phyloP scores from a whole-genome alignment of 805 yeast species.

The Ogataea polymorpha region DNA sequence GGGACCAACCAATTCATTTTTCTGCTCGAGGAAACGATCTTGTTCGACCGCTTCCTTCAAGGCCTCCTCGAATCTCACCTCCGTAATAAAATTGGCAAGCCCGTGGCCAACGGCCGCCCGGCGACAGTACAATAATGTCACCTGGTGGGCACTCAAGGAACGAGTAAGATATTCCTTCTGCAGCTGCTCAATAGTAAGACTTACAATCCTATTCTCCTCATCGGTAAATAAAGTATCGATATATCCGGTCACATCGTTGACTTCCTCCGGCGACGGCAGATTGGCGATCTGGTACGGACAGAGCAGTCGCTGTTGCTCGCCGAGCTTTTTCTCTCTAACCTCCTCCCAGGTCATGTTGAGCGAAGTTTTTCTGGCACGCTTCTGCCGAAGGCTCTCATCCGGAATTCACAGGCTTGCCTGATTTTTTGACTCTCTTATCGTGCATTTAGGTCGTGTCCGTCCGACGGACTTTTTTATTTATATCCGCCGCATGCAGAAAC shows the following conservation, averaged over 20 bases:
- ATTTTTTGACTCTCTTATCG: not conserved
- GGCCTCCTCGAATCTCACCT: slow-evolving; percentile 56
- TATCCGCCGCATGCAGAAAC: slow-evolving; percentile 24
- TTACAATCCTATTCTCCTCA: slow-evolving; percentile 40
- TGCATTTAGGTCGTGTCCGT: not conserved
- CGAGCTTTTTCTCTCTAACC: slow-evolving; percentile 5
- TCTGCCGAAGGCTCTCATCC: not conserved
- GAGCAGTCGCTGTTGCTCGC: not conserved
- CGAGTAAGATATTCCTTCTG: slow-evolving; percentile 17
- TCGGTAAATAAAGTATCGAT: slow-evolving; percentile 31
- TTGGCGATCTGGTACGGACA: not conserved
- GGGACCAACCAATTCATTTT: slow-evolving; percentile 55
- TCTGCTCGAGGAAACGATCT: slow-evolving; percentile 46
- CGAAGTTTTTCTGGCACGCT: not conserved
- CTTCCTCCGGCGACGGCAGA: slow-evolving; percentile 6
- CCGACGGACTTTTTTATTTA: slow-evolving; percentile 2
- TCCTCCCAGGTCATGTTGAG: slow-evolving; percentile 9
- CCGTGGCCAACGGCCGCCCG: slow-evolving; percentile 59
- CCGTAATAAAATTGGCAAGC: slow-evolving; percentile 39
- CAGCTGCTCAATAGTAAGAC: slow-evolving; percentile 6
- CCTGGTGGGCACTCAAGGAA: slow-evolving; percentile 41
- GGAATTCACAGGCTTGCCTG: slow-evolving; percentile 3
- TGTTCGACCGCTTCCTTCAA: slow-evolving; percentile 50
- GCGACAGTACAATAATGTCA: slow-evolving; percentile 52
- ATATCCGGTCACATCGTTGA: slow-evolving; percentile 3